Base-by-base conservation (phyloP, 164 flowering plant genomes). In the Paratinospora sagittata region DNA sequence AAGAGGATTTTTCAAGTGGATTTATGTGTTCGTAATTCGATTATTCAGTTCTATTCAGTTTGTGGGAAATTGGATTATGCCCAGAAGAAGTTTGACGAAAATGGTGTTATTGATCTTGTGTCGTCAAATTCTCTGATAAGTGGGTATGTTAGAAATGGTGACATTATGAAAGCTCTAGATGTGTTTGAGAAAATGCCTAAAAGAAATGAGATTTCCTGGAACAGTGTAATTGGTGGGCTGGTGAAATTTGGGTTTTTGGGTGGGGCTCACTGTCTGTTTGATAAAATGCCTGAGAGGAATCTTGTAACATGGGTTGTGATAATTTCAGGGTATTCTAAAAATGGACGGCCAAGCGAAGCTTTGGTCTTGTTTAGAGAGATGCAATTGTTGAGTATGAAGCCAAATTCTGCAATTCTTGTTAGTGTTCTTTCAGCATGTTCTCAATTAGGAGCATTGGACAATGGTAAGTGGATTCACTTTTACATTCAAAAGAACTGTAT, bases 401-500 rank as follows among this genome's bases (percentile, higher is more conserved):
- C 78, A 4, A 80, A 77, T 63, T 70, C 69, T 27, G 74, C 74
- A 16, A 65, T 77, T 72, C 60, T 80, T 45, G 78, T 67, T 52
- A 80, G 82, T 70, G 80, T 77, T 69, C 70, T 80, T 69, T 74
- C 80, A 39, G 74, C 82, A 4, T 70, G 70, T 57, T 73, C 82
- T 13, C 76, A 80, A 9, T 74, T 80, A 67, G 82, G 80, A 70
- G 78, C 82, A 45, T 45, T 63, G 70, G 70, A 61, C 63, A 65
- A 65, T 71, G 82, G 82, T 65, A 61, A 45, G 37, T 80, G 82
- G 82, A 23, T 80, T 64, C 78, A 75, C 34, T 49, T 69, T 70
- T 75, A 75, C 66, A 74, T 80, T 69, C 34, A 36, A 62, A 76
- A 62, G 73, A 74, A 74, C 34, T 23, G 8, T 61, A 62, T 65